phyloP scores from a whole-genome alignment of 306 rosid genomes.

The Malus domestica region ASM211411v1 NC_041791.1:29050001-29050500 shows the following conservation, averaged over 20 bases:
- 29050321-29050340: slow-evolving; percentile 40
- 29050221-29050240: slow-evolving; percentile 74
- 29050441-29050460: neutral
- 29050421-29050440: neutral
- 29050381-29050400: neutral
- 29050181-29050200: neutral
- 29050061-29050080: neutral
- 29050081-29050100: neutral
- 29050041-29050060: too few species aligned
- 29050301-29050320: slow-evolving; percentile 58
- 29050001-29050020: neutral
- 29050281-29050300: slow-evolving; percentile 65
- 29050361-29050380: slow-evolving; percentile 29
- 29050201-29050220: slow-evolving; percentile 22
- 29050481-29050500: neutral
- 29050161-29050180: neutral
- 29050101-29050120: neutral
- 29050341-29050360: slow-evolving; percentile 39
- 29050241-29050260: slow-evolving; percentile 78
- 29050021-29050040: too few species aligned
- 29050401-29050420: slow-evolving; percentile 39
- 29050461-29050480: neutral
- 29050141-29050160: neutral
- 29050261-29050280: slow-evolving; percentile 43
- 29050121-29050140: neutral